A percentile compares a stretch with the other conserved stretches of the same genome.
Evolutionary conservation across 2,329 filamentous ascomycete species (phyloP).

Genomic region (Hortaea sp.): DNA sequence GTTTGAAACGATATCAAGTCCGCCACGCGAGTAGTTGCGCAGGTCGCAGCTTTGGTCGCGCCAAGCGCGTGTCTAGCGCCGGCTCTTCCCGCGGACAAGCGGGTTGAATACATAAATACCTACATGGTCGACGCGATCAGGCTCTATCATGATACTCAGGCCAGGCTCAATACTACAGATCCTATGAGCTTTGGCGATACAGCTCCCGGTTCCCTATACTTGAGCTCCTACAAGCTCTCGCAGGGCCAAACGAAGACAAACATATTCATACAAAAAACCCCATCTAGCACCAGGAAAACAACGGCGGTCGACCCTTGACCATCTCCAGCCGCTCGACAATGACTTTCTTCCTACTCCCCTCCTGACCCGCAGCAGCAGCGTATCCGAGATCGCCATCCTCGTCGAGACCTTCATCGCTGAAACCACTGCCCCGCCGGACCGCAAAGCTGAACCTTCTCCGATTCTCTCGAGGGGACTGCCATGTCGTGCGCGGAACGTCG

Average conservation of each 20-base stretch:
- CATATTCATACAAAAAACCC: background rate
- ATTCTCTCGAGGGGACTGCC: slow-evolving; percentile 24
- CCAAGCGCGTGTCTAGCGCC: too few relatives aligned
- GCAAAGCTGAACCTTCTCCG: slow-evolving; percentile 36
- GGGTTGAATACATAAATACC: too few relatives aligned
- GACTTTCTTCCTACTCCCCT: slow-evolving; percentile 81
- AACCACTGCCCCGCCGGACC: slow-evolving; percentile 25
- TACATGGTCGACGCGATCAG: too few relatives aligned
- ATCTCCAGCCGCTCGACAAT: slow-evolving; percentile 94
- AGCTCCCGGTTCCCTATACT: too few relatives aligned
- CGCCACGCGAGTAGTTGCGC: too few relatives aligned
- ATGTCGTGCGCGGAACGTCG: slow-evolving; percentile 13
- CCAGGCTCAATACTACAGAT: too few relatives aligned
- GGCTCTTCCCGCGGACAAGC: too few relatives aligned
- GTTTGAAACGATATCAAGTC: too few relatives aligned
- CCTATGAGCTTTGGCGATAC: too few relatives aligned
- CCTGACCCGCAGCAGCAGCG: slow-evolving; percentile 86
- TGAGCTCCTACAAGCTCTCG: too few relatives aligned
- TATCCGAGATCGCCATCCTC: slow-evolving; percentile 80
- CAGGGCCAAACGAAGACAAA: background rate
- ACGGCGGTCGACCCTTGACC: slow-evolving; percentile 88
- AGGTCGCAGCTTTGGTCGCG: too few relatives aligned
- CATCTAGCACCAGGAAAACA: slow-evolving; percentile 87
- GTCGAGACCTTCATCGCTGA: slow-evolving; percentile 12
- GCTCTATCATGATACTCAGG: too few relatives aligned